Evolutionary conservation across 768 basidiomycete species (phyloP), one percentile per base, ranked within the genome.

Genomic region (Udeniomyces megalosporus): DNA sequence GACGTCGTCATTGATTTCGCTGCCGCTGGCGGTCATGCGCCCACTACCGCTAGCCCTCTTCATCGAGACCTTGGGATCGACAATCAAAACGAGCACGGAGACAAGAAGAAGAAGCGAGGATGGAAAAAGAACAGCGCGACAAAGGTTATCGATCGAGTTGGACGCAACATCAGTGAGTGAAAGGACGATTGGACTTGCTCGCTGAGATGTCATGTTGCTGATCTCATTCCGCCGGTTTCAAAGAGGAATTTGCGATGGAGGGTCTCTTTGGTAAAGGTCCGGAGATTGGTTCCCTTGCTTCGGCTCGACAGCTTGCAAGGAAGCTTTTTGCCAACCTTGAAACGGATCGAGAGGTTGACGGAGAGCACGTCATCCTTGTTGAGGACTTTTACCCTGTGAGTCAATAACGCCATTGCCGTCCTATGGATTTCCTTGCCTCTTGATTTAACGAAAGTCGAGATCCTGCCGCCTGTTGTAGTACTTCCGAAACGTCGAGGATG

Each of bases 401-500:
- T 58, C 2, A 24, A 22, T 22, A 8, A 8, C 10, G 35, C 38
- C n/a, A 22, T 38, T 17, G 4, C n/a, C 8, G 22, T 31, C 57
- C 35, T 22, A 14, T 34, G 24, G n/a, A 17, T 29, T 38, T 28
- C 28, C 69, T 88, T 88, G 68, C 77, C 80, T 68, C 85, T 84
- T n/a, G 24, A n/a, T n/a, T n/a, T n/a, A n/a, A n/a, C n/a, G n/a
- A n/a, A n/a, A n/a, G n/a, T n/a, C n/a, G n/a, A n/a, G n/a, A n/a
- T n/a, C n/a, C 6, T 52, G 6, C 7, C 22, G 50, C 26, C 28
- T 4, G n/a, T 28, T 15, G 2, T 28, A 63, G 0, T 88, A 86
- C 70, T 88, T 88, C 72, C 78, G 77, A 45, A 78, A 80, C 0
- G 80, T 80, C 32, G 75, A 79, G n/a, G 86, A 88, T 68, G 86